Base-by-base conservation (phyloP, 768 basidiomycete genomes). In the Kwoniella heveanensis region DNA sequence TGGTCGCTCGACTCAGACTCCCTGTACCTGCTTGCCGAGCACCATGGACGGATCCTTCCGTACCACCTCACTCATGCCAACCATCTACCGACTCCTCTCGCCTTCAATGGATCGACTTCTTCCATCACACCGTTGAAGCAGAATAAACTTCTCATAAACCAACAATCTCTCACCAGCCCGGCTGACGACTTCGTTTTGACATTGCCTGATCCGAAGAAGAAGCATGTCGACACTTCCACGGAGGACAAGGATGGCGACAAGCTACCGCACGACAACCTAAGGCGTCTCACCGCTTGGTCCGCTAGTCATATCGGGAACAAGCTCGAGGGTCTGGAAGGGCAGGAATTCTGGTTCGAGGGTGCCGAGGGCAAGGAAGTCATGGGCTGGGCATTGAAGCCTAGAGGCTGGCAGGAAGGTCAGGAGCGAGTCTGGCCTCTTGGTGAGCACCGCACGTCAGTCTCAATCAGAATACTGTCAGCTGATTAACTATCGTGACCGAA, bases 311-410 rank as follows among this genome's bases (percentile, higher is more conserved):
- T 92, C 54, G 67, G 25, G 22, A 65, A 53, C 24, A 57, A 53
- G n/a, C 62, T 73, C 2, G 62, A 64, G 25, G 70, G 60, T 0
- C 57, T 76, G 3, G 79, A 83, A 54, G 84, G 81, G 8, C 88
- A 94, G 70, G 87, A 90, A 61, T 90, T 97, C 74, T 92, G 88
- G 87, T 97, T 96, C 82, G 85, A 86, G 64, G 95, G 95, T 10
- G 90, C 90, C 2, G 80, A 88, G 68, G 85, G 86, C 10, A 85
- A 84, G 77, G 73, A 85, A 29, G 87, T 97, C 17, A 93, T 96
- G 49, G 92, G 91, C 5, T 97, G 88, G 88, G 82, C 87, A 15
- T 67, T 92, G 58, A 90, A 88, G 68, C 95, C 95, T 8, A 84
- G 85, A 30, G 90, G 90, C 5, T 94, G 86, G 84, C 83, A 85